phyloP scores from a whole-genome alignment of 2,329 filamentous ascomycete genomes.

The Helotiales sp. region DNA sequence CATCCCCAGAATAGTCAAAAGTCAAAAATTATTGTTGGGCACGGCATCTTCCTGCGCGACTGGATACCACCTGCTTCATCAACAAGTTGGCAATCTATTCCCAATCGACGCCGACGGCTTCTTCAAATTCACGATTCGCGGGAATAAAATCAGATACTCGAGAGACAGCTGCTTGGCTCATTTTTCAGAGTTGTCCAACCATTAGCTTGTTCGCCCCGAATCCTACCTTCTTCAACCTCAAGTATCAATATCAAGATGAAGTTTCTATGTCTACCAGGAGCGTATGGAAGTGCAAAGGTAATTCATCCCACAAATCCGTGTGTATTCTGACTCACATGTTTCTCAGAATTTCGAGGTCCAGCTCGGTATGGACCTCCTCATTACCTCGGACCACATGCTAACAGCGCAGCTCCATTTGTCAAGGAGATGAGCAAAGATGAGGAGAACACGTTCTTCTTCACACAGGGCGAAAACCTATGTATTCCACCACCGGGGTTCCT shows the following conservation, averaged over 20 bases:
- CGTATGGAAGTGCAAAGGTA: constrained; percentile 56
- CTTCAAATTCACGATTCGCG: too few species aligned
- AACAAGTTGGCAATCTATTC: background rate
- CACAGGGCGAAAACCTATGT: constrained; percentile 49
- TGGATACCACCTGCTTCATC: background rate
- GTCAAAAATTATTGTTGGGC: background rate
- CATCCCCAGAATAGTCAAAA: background rate
- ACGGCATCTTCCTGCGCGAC: background rate
- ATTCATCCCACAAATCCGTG: constrained; percentile 27
- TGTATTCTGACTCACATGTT: constrained; percentile 8
- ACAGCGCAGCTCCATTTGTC: constrained; percentile 43
- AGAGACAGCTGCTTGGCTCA: too few species aligned
- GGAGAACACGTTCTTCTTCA: constrained; percentile 52
- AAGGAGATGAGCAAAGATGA: constrained; percentile 46
- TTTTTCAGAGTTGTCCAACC: too few species aligned
- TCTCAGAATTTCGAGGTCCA: constrained; percentile 56
- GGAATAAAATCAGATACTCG: too few species aligned
- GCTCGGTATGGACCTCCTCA: constrained; percentile 38
- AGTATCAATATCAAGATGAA: constrained; percentile 46
- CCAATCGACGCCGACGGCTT: background rate
- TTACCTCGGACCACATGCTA: background rate
- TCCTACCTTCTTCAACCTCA: too few species aligned
- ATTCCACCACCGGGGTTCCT: constrained; percentile 52
- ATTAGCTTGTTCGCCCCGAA: too few species aligned
- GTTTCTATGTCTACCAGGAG: constrained; percentile 57